Conservation (phyloP, 331 rosid species). For the Telfairia occidentalis region DNA sequence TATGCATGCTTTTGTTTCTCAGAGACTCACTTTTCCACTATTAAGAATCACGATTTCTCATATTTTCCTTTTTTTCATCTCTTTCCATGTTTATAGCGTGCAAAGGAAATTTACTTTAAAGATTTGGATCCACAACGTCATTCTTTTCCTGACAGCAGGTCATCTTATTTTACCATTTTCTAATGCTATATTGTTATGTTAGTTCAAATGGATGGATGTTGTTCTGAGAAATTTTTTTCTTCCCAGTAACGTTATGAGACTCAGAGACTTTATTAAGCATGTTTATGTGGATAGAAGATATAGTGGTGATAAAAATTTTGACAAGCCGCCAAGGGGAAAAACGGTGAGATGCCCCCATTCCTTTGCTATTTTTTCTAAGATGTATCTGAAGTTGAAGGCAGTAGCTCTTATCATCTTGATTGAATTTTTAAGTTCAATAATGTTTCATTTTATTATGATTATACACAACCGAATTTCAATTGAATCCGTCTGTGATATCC, state of each 20-base stretch:
- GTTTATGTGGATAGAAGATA: conserved; percentile 79
- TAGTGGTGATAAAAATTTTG: conserved; percentile 52
- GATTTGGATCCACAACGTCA: conserved; percentile 78
- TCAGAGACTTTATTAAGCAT: conserved; percentile 87
- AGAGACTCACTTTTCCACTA: conserved; percentile 8
- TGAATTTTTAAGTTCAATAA: not conserved
- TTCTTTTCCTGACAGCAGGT: conserved; percentile 89
- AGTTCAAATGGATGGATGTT: conserved; percentile 7
- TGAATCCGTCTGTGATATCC: conserved; percentile 6
- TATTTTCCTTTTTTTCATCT: conserved; percentile 16
- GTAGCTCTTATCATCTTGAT: not conserved
- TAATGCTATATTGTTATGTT: not conserved
- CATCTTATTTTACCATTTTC: not conserved
- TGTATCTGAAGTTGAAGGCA: not conserved
- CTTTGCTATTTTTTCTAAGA: not conserved
- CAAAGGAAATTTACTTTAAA: conserved; percentile 74
- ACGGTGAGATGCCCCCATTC: conserved; percentile 27
- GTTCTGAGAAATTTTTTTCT: conserved; percentile 34
- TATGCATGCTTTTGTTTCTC: conserved; percentile 7
- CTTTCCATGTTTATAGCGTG: conserved; percentile 46
- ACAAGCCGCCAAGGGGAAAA: conserved; percentile 64
- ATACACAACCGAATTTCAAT: not conserved
- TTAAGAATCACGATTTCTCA: conserved; percentile 14
- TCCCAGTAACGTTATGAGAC: conserved; percentile 79
- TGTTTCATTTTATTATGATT: not conserved